Evolutionary conservation across 2,329 filamentous ascomycete genomes (phyloP), one percentile per base, ranked within the genome.

Genomic region (Monosporascus ibericus): DNA sequence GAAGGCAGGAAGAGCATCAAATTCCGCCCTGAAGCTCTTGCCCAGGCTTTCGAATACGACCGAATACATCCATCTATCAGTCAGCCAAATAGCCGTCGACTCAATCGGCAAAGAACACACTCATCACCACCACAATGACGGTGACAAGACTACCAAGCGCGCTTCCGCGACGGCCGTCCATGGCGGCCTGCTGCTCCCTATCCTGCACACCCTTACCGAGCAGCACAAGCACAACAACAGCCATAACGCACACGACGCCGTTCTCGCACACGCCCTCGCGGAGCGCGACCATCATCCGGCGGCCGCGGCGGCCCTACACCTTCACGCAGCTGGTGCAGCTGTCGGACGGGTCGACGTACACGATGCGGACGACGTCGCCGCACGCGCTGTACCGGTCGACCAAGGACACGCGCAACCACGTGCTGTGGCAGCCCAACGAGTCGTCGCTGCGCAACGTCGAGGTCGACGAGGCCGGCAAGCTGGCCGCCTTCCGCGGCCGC

Each of bases 281-380:
- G 55, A 84, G 90, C 68, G 94, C 94, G 49, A 91, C 88, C 24
- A 87, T 96, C 58, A 82, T 97, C 67, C 81, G 81, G 56, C 90
- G 94, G 17, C 91, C 91, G n/a, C 88, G 91, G 66, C 84, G 92
- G 6, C 92, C 94, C 42, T 97, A 96, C 79, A 90, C 87, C 61
- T 97, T 96, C 78, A 96, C 92, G n/a, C 94, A 99, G 74, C 82
- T 99, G 55, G 79, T 99, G 60, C 92, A 91, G 50, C 86, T 97
- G 58, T 90, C 87, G 40, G 94, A 99, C 76, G 94, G 94, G 62
- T 88, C 84, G 65, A 88, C 92, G 55, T 97, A 84, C 73, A 85
- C 87, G 48, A 79, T 85, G 65, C 88, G 88, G 67, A 92, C 89
- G 24, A 90, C 88, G 11, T 89, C 83, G 11, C 89, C 90, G 0